A percentile compares a stretch with the other conserved stretches of the same genome.
These are phyloP conservation scores for Amaranthus tricolor DNA, from an alignment of 179 eudicot genomes.

Conservation along the genomic window DNA sequence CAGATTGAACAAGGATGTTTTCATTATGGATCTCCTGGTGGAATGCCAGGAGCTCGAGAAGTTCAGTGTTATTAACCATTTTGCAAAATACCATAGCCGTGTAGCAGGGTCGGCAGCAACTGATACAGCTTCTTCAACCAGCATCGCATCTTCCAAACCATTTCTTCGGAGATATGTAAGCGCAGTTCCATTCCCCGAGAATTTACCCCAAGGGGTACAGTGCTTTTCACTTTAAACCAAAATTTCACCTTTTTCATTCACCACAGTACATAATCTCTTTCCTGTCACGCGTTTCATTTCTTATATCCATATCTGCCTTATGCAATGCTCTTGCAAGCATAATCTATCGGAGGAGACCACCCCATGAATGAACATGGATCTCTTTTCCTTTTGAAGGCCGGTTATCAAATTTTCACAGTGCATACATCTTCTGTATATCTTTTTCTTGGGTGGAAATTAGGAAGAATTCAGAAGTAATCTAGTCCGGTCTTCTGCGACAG, in stretches of 20 bases:
- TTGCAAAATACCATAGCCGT: constrained; percentile 66
- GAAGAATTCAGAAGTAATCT: constrained; percentile 11
- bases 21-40: constrained; percentile 53
- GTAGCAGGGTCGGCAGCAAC: constrained; percentile 38
- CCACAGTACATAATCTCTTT: background rate
- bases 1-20: constrained; percentile 68
- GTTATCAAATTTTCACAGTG: constrained; percentile 13
- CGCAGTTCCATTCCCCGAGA: constrained; percentile 55
- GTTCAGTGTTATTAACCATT: constrained; percentile 57
- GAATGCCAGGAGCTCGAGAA: constrained; percentile 75
- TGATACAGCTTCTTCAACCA: constrained; percentile 38
- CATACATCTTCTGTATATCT: constrained; percentile 9
- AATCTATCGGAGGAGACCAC: background rate
- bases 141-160: constrained; percentile 34
- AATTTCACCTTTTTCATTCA: background rate
- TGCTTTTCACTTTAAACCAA: constrained; percentile 57
- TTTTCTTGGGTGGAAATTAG: background rate
- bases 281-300: background rate
- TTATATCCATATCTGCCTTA: background rate
- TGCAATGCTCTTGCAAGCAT: background rate
- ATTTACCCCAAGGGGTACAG: constrained; percentile 59
- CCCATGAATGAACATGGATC: constrained; percentile 7
- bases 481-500: background rate
- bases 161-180: constrained; percentile 61
- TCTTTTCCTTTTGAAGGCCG: constrained; percentile 1